These are phyloP conservation scores for Skeletonema marinoi DNA, from an alignment of 108 stramenopile species.

Conservation along the genomic window DNA sequence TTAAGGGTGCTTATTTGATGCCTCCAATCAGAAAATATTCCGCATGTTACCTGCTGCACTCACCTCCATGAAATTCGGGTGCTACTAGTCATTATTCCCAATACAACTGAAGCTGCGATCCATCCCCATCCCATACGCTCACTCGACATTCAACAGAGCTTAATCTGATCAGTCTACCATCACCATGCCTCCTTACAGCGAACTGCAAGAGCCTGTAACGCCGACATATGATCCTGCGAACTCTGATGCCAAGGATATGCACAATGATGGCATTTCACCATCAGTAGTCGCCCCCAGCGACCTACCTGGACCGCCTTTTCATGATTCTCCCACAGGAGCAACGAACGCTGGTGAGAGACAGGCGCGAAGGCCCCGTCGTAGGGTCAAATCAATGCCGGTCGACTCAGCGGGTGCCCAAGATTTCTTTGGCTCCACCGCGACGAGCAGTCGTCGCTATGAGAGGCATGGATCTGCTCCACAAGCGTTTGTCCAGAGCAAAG, in stretches of 20 bases:
- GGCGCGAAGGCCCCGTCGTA: not conserved
- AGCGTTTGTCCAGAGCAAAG: no score
- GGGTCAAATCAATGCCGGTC: conserved; percentile 24
- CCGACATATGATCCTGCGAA: not conserved
- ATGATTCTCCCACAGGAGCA: not conserved
- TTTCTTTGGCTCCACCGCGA: conserved; percentile 2
- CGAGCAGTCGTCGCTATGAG: not conserved
- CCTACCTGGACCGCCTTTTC: not conserved
- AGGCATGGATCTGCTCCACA: not conserved
- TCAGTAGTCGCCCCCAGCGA: not conserved
- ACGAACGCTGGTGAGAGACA: not conserved
- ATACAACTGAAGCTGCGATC: not conserved
- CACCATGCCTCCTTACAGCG: not conserved
- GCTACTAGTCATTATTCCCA: not conserved
- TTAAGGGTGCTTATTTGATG: not conserved
- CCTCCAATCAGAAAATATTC: not conserved
- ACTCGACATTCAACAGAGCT: not conserved
- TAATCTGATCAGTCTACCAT: not conserved
- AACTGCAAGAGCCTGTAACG: not conserved
- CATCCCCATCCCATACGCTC: not conserved
- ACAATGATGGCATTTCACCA: not conserved
- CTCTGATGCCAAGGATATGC: not conserved
- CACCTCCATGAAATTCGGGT: not conserved
- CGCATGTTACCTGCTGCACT: not conserved
- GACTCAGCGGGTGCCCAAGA: conserved; percentile 11